phyloP scores from a whole-genome alignment of 2,329 filamentous ascomycete species.

The Chalara sp. region DNA sequence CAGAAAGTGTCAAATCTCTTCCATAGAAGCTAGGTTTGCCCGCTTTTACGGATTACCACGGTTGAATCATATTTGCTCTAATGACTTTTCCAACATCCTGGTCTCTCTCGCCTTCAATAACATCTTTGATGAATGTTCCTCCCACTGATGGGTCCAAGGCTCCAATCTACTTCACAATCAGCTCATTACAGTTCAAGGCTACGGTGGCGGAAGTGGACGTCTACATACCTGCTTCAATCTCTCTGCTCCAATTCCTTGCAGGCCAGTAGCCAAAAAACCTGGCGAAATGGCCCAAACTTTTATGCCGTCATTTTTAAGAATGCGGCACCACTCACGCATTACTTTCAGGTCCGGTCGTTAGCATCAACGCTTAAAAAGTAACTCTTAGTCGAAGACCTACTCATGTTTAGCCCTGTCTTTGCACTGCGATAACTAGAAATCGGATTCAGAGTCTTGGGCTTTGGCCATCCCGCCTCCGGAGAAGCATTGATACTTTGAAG shows the following conservation, averaged over 20 bases:
- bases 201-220: not conserved
- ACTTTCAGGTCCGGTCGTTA: conserved; percentile 12
- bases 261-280: conserved; percentile 40
- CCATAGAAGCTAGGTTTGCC: too few species aligned
- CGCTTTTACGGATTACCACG: conserved; percentile 5
- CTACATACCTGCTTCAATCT: conserved; percentile 17
- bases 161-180: conserved; percentile 17
- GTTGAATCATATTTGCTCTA: conserved; percentile 6
- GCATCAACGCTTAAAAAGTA: too few species aligned
- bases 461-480: conserved; percentile 33
- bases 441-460: conserved; percentile 25
- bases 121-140: conserved; percentile 32
- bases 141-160: conserved; percentile 30
- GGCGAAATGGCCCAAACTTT: conserved; percentile 43
- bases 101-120: conserved; percentile 36
- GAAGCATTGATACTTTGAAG: conserved; percentile 17
- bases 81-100: conserved; percentile 34
- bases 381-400: too few species aligned
- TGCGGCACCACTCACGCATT: conserved; percentile 37
- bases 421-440: conserved; percentile 31
- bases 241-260: conserved; percentile 25
- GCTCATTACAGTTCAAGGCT: too few species aligned
- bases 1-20: too few species aligned
- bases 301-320: conserved; percentile 41
- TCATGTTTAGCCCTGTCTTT: conserved; percentile 42